Conservation (phyloP, 140 eudicot genomes). For the Erigeron philadelphicus region DNA sequence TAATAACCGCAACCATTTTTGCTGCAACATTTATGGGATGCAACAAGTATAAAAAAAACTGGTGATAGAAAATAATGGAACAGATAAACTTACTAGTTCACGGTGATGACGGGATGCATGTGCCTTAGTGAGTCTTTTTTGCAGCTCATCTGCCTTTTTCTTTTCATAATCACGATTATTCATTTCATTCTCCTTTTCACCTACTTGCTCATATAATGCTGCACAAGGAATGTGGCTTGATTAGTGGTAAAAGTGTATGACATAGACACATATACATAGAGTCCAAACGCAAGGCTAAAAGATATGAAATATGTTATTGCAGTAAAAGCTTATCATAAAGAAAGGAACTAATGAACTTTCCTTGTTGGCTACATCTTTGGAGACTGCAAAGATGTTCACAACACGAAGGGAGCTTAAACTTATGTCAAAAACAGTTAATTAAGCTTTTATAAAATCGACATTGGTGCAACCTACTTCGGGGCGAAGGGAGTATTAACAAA, state of each 20-base stretch:
- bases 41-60: not conserved
- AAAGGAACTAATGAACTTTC: not conserved
- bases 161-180: conserved; percentile 69
- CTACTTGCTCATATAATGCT: conserved; percentile 85
- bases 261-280: too few relatives aligned
- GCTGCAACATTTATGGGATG: not conserved
- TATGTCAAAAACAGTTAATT: too few relatives aligned
- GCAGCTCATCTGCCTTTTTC: conserved; percentile 67
- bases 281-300: not conserved
- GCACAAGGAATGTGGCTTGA: conserved; percentile 19
- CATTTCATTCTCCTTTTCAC: conserved; percentile 58
- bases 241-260: not conserved
- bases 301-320: not conserved
- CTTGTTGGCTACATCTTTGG: not conserved
- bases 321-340: not conserved
- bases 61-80: not conserved
- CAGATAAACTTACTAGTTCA: conserved; percentile 48
- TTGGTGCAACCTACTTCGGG: too few relatives aligned
- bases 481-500: too few relatives aligned
- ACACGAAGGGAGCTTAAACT: too few relatives aligned
- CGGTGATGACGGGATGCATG: conserved; percentile 59
- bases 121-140: conserved; percentile 59
- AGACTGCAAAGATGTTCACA: too few relatives aligned
- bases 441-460: not conserved
- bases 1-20: too few relatives aligned